Evolutionary conservation across 2,329 filamentous ascomycete genomes (phyloP).

Genomic region (Neonectria ditissima): DNA sequence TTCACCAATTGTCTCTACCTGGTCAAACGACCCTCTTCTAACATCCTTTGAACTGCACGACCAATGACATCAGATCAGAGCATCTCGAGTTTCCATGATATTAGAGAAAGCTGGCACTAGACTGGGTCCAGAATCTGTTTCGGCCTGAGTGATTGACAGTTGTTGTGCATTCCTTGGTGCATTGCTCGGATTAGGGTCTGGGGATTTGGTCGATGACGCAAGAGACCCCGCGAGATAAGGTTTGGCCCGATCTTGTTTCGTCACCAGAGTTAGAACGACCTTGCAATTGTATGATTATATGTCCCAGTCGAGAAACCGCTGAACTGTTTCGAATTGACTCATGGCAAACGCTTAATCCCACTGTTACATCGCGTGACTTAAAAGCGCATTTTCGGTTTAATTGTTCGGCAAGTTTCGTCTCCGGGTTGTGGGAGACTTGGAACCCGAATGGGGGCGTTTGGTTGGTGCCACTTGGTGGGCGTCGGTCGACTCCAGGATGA

Average conservation of each 20-base stretch:
- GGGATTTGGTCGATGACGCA: conserved; percentile 13
- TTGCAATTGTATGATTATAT: background rate
- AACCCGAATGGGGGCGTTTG: conserved; percentile 11
- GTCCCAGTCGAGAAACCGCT: too few species aligned
- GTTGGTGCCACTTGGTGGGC: conserved; percentile 14
- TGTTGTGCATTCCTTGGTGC: background rate
- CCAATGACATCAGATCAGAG: too few species aligned
- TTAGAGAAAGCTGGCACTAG: too few species aligned
- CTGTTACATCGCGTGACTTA: background rate
- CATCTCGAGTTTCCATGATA: too few species aligned
- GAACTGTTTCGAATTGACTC: background rate
- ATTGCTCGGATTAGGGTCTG: background rate
- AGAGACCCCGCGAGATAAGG: conserved; percentile 7
- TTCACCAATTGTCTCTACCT: too few species aligned
- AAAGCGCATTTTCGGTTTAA: background rate
- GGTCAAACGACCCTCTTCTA: too few species aligned
- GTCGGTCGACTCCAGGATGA: conserved; percentile 19
- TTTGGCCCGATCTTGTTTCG: conserved; percentile 12
- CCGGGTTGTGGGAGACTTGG: conserved; percentile 4
- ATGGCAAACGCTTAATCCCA: background rate
- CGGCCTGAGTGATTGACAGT: background rate
- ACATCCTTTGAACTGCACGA: too few species aligned
- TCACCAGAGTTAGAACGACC: background rate
- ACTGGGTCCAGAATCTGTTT: background rate
- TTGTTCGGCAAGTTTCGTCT: background rate